Base-by-base conservation (phyloP, 169 alveolate genomes). In the Amoebophrya sp. region DNA sequence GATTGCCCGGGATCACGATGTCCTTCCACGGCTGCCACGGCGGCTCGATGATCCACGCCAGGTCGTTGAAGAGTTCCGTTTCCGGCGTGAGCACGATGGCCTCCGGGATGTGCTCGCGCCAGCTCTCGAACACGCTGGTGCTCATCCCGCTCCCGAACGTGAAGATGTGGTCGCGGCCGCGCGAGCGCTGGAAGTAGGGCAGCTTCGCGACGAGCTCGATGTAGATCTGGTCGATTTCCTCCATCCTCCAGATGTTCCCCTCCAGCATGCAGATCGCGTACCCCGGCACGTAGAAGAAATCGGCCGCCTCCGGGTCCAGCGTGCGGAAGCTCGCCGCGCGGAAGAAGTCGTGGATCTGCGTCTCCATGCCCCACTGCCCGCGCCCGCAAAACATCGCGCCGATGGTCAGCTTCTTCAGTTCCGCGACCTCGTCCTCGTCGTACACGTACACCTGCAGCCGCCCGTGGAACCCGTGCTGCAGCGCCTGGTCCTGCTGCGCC, bases 181-280 rank as follows among this genome's bases (percentile, higher is more conserved):
- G 78, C 7, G 34, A 13, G 38, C 78, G 26, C 58, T 88, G 34
- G 39, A 40, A 88, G 41, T 18, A 39, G 4, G 90, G 90, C 4
- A 88, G 67, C 29, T 39, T 34, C 34, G 4, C 67, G 29, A 40
- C 45, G 29, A 88, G 41, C n/a, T 40, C 58, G 41, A 29, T 38
- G 58, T 88, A 88, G 67, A 88, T 88, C 10, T 88, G 67, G 58
- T 88, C 45, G 16, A 88, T 88, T n/a, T 88, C 58, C 5, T 40
- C 38, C 40, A 88, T 40, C 58, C 40, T 38, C 39, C 41, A 42
- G 41, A 88, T 39, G 67, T 58, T 42, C 69, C 67, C 90, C 48
- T 89, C 91, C n/a, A 89, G 43, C 91, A 89, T 31, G 42, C 91
- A 89, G 41, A 89, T 89, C n/a, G 69, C 91, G 78, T 40, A 89